Percentiles rank a stretch among this genome's conserved stretches.
These are phyloP conservation scores for Mayamaea pseudoterrestris DNA, from an alignment of 108 stramenopile species.

Conservation along the genomic window DNA sequence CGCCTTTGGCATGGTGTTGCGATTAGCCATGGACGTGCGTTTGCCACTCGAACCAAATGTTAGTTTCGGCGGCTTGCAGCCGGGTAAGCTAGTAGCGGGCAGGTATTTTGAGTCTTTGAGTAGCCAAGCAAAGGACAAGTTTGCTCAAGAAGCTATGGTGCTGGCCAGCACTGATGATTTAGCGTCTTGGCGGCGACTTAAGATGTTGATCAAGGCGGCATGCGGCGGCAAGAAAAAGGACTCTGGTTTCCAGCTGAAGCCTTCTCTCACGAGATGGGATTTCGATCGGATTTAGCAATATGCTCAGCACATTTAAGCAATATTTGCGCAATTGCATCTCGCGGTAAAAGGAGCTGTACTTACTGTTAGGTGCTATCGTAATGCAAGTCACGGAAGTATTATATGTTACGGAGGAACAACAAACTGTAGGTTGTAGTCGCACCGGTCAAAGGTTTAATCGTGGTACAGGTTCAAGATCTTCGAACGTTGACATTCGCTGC, in stretches of 20 bases:
- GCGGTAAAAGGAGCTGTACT: too few relatives aligned
- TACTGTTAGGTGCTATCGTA: too few relatives aligned
- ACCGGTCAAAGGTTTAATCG: too few relatives aligned
- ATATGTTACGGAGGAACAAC: too few relatives aligned
- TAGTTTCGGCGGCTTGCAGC: constrained; percentile 19
- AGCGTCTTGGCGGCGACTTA: constrained; percentile 54
- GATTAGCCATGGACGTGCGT: constrained; percentile 32
- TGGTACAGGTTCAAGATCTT: too few relatives aligned
- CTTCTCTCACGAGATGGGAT: constrained; percentile 59
- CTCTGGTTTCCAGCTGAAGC: constrained; percentile 65
- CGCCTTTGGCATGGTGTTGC: constrained; percentile 27
- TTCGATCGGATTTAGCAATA: constrained; percentile 42
- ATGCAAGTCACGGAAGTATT: too few relatives aligned
- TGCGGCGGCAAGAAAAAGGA: constrained; percentile 84
- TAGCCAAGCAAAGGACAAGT: constrained; percentile 27
- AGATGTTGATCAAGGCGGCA: constrained; percentile 49
- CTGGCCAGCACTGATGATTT: constrained; percentile 21
- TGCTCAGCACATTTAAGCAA: too few relatives aligned
- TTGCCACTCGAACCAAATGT: constrained; percentile 2
- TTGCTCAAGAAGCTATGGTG: constrained; percentile 39
- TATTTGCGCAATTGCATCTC: too few relatives aligned
- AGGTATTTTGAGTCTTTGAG: constrained; percentile 42
- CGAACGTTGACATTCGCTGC: too few relatives aligned
- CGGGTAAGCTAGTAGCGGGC: constrained; percentile 48
- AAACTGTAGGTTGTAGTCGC: too few relatives aligned